phyloP scores from a whole-genome alignment of 2,329 filamentous ascomycete species.

The Verticillium albo-atrum region DNA sequence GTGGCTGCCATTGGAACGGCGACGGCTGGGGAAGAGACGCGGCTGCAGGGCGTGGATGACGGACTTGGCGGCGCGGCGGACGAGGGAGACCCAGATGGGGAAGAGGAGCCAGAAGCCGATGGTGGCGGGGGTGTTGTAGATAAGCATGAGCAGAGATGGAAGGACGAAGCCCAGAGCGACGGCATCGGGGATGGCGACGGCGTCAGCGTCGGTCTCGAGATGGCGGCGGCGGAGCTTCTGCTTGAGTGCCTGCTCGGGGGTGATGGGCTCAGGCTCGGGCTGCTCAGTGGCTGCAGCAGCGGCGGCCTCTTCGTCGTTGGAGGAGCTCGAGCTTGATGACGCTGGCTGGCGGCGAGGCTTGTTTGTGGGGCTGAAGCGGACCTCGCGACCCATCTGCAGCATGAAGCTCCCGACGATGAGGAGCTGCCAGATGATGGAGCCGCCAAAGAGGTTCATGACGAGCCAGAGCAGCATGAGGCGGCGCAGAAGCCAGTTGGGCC shows the following conservation, averaged over 20 bases:
- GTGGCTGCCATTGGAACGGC: conserved; percentile 9
- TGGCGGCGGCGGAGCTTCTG: conserved; percentile 21
- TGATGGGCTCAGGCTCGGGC: conserved; percentile 9
- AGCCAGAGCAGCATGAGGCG: conserved; percentile 29
- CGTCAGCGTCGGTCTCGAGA: conserved; percentile 42
- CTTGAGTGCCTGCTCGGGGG: background rate
- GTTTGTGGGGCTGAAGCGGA: conserved; percentile 31
- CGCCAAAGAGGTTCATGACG: conserved; percentile 22
- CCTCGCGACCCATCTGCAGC: background rate
- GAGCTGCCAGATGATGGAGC: conserved; percentile 1
- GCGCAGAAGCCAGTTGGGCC: background rate
- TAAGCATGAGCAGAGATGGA: conserved; percentile 42
- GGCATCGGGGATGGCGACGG: conserved; percentile 49
- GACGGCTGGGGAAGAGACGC: background rate
- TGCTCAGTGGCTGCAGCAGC: conserved; percentile 10
- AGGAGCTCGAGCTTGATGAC: background rate
- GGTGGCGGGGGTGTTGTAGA: conserved; percentile 27
- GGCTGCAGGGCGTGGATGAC: conserved; percentile 6
- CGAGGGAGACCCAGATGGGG: conserved; percentile 41
- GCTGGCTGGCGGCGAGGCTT: conserved; percentile 15
- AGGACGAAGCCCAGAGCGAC: conserved; percentile 42
- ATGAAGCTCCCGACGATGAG: background rate
- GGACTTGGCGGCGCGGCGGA: conserved; percentile 32
- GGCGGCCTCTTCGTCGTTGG: background rate
- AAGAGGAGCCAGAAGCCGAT: conserved; percentile 48